These are phyloP conservation scores for Hysterium pulicare DNA, from an alignment of 2,329 filamentous ascomycete species.

Conservation along the genomic window DNA sequence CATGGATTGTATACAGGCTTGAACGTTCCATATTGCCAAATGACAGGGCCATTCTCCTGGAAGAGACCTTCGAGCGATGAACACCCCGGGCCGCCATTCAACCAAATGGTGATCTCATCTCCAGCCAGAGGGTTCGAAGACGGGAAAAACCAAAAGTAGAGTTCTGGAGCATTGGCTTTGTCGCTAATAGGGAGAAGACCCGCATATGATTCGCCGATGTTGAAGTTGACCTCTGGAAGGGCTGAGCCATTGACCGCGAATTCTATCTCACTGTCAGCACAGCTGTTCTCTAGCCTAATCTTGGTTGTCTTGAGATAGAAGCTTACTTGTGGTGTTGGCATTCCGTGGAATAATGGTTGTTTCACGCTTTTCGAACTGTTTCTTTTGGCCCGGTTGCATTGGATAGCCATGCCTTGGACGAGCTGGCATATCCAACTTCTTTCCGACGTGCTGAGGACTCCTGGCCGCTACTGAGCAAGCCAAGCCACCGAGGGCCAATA, in stretches of 20 bases:
- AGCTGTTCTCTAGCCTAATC: too few species aligned
- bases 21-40: constrained; percentile 44
- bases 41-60: constrained; percentile 47
- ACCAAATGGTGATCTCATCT: constrained; percentile 52
- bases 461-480: constrained; percentile 24
- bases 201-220: constrained; percentile 45
- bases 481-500: constrained; percentile 27
- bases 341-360: constrained; percentile 40
- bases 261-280: constrained; percentile 15
- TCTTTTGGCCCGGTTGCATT: constrained; percentile 10
- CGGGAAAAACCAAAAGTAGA: constrained; percentile 58
- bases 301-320: too few species aligned
- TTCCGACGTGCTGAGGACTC: constrained; percentile 26
- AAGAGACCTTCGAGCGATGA: constrained; percentile 47
- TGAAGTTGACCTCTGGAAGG: constrained; percentile 48
- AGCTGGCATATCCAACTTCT: constrained; percentile 22
- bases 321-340: constrained; percentile 36
- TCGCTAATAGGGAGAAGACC: constrained; percentile 53
- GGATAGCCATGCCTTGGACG: constrained; percentile 22
- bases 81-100: constrained; percentile 46
- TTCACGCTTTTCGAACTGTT: constrained; percentile 20
- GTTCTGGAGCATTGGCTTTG: constrained; percentile 43
- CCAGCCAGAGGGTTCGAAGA: constrained; percentile 45
- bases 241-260: constrained; percentile 37
- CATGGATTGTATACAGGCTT: constrained; percentile 43